Evolutionary conservation across 1,284 basidiomycete genomes (phyloP).

Genomic region (Tremellales sp.): DNA sequence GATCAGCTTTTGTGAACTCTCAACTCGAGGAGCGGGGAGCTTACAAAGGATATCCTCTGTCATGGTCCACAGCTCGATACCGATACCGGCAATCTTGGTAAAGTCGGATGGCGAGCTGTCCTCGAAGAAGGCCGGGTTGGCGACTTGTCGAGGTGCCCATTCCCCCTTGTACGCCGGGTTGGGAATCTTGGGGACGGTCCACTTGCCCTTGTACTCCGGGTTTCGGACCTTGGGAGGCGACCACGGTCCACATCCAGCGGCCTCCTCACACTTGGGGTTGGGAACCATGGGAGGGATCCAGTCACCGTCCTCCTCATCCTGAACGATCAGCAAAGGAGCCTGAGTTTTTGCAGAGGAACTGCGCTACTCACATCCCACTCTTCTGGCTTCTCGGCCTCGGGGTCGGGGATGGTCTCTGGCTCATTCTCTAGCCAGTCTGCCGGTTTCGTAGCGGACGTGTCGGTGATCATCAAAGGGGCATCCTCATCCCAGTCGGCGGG

Average conservation of each 20-base stretch:
- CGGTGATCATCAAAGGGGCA: conserved; percentile 82
- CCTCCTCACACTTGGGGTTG: conserved; percentile 86
- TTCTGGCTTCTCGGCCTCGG: conserved; percentile 93
- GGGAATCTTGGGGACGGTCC: conserved; percentile 87
- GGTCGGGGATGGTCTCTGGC: conserved; percentile 75
- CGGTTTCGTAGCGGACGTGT: conserved; percentile 82
- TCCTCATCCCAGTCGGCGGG: conserved; percentile 96
- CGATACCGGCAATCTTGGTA: conserved; percentile 82
- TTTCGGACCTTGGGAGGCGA: conserved; percentile 81
- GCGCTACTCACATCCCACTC: conserved; percentile 77
- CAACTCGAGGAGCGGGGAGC: conserved; percentile 8
- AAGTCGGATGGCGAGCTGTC: conserved; percentile 84
- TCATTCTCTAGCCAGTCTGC: conserved; percentile 95
- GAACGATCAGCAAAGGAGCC: conserved; percentile 1
- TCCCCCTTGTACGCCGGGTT: conserved; percentile 97
- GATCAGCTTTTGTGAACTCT: conserved; percentile 1
- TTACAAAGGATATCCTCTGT: conserved; percentile 85
- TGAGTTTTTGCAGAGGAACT: neutral
- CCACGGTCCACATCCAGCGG: conserved; percentile 92
- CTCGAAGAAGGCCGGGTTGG: conserved; percentile 90
- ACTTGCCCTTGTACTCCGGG: conserved; percentile 91
- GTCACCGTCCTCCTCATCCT: conserved; percentile 94
- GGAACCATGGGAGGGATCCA: conserved; percentile 86
- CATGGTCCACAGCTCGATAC: conserved; percentile 98
- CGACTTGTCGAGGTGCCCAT: conserved; percentile 87